Conservation (phyloP, 2,329 filamentous ascomycete species). For the Colletotrichum siamense region DNA sequence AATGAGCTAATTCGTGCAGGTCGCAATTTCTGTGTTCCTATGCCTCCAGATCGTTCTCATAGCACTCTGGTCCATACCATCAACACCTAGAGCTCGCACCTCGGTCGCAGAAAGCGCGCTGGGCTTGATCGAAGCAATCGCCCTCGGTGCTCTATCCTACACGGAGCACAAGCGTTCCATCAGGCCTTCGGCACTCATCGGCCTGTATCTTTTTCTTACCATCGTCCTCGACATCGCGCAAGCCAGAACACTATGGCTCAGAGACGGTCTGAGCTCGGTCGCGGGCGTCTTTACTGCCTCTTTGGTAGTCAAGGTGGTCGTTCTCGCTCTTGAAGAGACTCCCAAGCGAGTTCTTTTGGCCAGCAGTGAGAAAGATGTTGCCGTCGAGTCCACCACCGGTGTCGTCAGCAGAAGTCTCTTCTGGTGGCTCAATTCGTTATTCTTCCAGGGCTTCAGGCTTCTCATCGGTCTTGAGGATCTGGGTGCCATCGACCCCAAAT, state of each 20-base stretch:
- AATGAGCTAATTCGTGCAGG: slow-evolving; percentile 17
- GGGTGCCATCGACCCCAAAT: slow-evolving; percentile 32
- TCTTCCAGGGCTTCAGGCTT: slow-evolving; percentile 28
- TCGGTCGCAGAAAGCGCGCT: slow-evolving; percentile 34
- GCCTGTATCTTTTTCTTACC: slow-evolving; percentile 34
- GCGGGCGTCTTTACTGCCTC: slow-evolving; percentile 31
- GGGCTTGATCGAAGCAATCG: slow-evolving; percentile 31
- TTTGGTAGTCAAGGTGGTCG: slow-evolving; percentile 29
- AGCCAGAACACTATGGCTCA: slow-evolving; percentile 38
- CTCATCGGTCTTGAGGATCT: slow-evolving; percentile 30
- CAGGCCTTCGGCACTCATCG: slow-evolving; percentile 37
- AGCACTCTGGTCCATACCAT: slow-evolving; percentile 29
- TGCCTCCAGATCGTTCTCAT: slow-evolving; percentile 29
- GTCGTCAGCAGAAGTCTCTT: slow-evolving; percentile 38
- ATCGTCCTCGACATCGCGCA: slow-evolving; percentile 37
- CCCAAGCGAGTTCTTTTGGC: slow-evolving; percentile 30
- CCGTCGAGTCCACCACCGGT: slow-evolving; percentile 36
- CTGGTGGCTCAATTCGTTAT: slow-evolving; percentile 40
- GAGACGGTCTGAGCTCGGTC: slow-evolving; percentile 26
- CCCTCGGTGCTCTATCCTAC: slow-evolving; percentile 35
- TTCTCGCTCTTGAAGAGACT: slow-evolving; percentile 36
- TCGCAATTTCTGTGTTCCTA: slow-evolving; percentile 1
- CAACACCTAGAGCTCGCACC: slow-evolving; percentile 26
- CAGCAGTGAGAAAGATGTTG: slow-evolving; percentile 23
- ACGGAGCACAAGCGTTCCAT: slow-evolving; percentile 38